phyloP scores from a whole-genome alignment of 2,329 filamentous ascomycete species.

The Pestalotiopsis sp. region DNA sequence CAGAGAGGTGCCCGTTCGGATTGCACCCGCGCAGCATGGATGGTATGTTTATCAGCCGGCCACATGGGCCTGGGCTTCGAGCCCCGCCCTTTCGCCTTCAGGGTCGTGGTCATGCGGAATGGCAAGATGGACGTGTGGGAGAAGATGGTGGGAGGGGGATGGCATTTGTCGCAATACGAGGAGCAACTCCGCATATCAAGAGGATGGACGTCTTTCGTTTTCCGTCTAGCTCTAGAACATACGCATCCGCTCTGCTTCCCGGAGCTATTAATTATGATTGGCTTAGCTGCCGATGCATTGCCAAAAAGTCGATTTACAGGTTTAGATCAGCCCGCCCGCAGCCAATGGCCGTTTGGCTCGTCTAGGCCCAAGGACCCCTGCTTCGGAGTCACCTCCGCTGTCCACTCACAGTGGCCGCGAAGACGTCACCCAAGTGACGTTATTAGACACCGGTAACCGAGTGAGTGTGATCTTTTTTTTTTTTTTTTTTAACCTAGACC shows the following conservation, averaged over 20 bases:
- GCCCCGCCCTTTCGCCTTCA: too few relatives aligned
- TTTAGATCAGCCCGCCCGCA: neutral
- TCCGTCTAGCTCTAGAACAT: neutral
- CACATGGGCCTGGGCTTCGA: neutral
- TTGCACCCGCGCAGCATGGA: neutral
- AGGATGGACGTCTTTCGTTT: neutral
- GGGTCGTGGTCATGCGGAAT: too few relatives aligned
- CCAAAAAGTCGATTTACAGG: neutral
- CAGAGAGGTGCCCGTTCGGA: neutral
- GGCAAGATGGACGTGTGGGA: too few relatives aligned
- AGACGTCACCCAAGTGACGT: neutral
- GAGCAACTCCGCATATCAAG: neutral
- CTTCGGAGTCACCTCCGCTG: neutral
- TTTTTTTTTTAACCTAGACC: neutral
- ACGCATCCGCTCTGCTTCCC: neutral
- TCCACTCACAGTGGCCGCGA: neutral
- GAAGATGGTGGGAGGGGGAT: neutral
- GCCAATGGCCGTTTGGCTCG: neutral
- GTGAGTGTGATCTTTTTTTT: too few relatives aligned
- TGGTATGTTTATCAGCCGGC: neutral
- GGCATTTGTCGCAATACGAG: neutral
- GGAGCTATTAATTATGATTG: neutral
- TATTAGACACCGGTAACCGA: neutral
- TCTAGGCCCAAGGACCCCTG: neutral
- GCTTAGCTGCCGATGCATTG: neutral